phyloP scores from a whole-genome alignment of 257 asterid genomes.

The Solanum chilense region DNA sequence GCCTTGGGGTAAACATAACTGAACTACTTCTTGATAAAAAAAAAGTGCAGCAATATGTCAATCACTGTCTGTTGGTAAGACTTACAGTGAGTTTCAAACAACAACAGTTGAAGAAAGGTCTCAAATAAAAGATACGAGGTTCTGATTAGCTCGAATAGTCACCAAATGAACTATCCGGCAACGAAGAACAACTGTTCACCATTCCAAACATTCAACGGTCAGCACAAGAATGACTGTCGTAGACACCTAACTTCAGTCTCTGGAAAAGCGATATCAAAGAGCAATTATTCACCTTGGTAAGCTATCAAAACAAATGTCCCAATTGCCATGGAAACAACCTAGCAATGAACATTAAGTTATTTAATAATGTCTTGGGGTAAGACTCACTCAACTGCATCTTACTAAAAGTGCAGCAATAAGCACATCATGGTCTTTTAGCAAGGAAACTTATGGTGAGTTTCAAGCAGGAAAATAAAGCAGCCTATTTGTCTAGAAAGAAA shows the following conservation, averaged over 20 bases:
- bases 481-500: not conserved
- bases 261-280: not conserved
- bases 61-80: not conserved
- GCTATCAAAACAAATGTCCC: not conserved
- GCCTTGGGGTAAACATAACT: not conserved
- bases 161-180: not conserved
- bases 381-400: not conserved
- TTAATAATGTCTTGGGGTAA: not conserved
- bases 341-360: not conserved
- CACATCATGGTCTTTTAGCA: not conserved
- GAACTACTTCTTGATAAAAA: not conserved
- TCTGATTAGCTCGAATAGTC: not conserved
- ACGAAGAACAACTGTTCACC: not conserved
- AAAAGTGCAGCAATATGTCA: not conserved
- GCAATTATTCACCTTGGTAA: not conserved
- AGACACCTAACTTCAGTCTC: not conserved
- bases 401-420: not conserved
- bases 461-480: not conserved
- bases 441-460: not conserved
- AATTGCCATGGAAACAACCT: not conserved
- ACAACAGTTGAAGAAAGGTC: not conserved
- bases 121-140: not conserved
- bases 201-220: not conserved
- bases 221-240: not conserved
- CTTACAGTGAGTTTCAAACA: not conserved